A percentile compares a stretch with the other conserved stretches of the same genome.
phyloP scores from a whole-genome alignment of 2,329 filamentous ascomycete genomes.

The Pestalotiopsis sp. region DNA sequence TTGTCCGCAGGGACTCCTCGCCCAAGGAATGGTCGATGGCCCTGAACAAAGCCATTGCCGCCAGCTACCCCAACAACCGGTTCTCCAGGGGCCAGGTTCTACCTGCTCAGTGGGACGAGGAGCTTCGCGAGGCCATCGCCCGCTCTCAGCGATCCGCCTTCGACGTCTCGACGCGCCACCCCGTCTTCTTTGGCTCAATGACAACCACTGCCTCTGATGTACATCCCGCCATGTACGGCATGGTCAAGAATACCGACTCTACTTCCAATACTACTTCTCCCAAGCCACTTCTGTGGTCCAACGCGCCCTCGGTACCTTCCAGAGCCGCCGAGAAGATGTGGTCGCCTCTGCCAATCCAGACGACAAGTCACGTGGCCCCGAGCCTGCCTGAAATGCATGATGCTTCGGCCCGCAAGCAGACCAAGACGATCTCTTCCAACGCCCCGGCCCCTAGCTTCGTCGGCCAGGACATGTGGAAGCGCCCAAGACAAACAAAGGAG shows the following conservation, averaged over 20 bases:
- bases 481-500: neutral
- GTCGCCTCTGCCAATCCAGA: constrained; percentile 8
- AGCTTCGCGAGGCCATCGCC: constrained; percentile 26
- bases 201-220: constrained; percentile 23
- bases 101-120: constrained; percentile 24
- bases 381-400: neutral
- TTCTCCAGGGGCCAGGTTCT: constrained; percentile 24
- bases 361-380: neutral
- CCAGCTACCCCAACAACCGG: constrained; percentile 30
- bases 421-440: constrained; percentile 12
- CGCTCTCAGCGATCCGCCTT: constrained; percentile 21
- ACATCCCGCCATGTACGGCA: constrained; percentile 27
- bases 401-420: neutral
- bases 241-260: neutral
- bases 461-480: constrained; percentile 27
- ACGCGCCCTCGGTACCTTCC: constrained; percentile 6
- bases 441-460: constrained; percentile 18
- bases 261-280: neutral
- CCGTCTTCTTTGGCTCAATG: constrained; percentile 34
- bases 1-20: constrained; percentile 22
- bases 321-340: constrained; percentile 15
- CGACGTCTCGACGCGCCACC: constrained; percentile 32
- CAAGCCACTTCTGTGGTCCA: constrained; percentile 22
- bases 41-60: constrained; percentile 37
- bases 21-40: constrained; percentile 40